phyloP scores from a whole-genome alignment of 495 filamentous ascomycete genomes.

The Lasiosphaeris hirsuta region DNA sequence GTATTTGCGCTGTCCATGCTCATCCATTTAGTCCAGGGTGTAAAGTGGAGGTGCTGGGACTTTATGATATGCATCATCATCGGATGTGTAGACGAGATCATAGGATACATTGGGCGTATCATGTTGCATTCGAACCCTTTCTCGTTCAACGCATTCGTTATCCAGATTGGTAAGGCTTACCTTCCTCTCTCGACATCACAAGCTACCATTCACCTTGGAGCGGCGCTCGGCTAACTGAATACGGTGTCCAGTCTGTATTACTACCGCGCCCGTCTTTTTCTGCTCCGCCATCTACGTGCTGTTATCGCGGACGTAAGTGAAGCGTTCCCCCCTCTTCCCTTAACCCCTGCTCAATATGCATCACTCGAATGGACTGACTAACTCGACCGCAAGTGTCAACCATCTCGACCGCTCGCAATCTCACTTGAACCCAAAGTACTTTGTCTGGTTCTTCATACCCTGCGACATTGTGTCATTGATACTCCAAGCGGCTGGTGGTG shows the following conservation, averaged over 20 bases:
- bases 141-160: slow-evolving; percentile 37
- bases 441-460: slow-evolving; percentile 53
- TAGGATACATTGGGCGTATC: slow-evolving; percentile 45
- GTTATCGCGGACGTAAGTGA: too few relatives aligned
- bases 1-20: slow-evolving; percentile 13
- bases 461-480: slow-evolving; percentile 51
- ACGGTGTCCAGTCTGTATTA: too few relatives aligned
- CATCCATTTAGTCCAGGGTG: slow-evolving; percentile 24
- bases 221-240: too few relatives aligned
- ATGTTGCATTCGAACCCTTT: slow-evolving; percentile 43
- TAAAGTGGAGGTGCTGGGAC: slow-evolving; percentile 31
- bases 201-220: too few relatives aligned
- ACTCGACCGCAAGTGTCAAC: too few relatives aligned
- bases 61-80: slow-evolving; percentile 32
- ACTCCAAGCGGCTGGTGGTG: slow-evolving; percentile 52
- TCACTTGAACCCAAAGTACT: slow-evolving; percentile 46
- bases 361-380: too few relatives aligned
- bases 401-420: slow-evolving; percentile 47
- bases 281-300: too few relatives aligned
- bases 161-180: slow-evolving; percentile 37
- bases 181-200: neutral
- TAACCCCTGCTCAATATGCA: too few relatives aligned
- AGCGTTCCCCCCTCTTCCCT: too few relatives aligned
- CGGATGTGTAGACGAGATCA: slow-evolving; percentile 31
- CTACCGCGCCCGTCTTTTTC: too few relatives aligned